A percentile compares a stretch with the other conserved stretches of the same genome.
phyloP scores from a whole-genome alignment of 495 filamentous ascomycete species.

The Melanomma pulvis-pyrius region DNA sequence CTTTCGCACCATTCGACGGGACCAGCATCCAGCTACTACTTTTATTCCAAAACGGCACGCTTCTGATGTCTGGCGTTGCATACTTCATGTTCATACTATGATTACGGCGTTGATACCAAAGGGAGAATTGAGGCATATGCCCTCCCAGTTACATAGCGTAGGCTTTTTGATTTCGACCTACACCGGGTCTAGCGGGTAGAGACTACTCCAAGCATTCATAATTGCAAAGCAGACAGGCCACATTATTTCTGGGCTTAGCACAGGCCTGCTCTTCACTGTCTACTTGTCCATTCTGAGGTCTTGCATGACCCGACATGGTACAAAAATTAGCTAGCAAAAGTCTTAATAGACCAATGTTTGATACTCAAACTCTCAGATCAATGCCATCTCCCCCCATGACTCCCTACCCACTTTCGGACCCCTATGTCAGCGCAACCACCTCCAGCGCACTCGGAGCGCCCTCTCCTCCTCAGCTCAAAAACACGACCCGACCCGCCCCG shows the following conservation, averaged over 20 bases:
- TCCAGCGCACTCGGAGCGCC: too few relatives aligned
- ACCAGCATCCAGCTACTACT: too few relatives aligned
- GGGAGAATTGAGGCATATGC: not conserved
- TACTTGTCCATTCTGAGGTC: too few relatives aligned
- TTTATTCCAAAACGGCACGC: not conserved
- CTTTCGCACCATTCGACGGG: too few relatives aligned
- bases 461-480: too few relatives aligned
- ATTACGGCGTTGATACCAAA: not conserved
- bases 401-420: not conserved
- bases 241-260: not conserved
- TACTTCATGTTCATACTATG: not conserved
- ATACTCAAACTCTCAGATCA: not conserved
- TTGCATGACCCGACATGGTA: too few relatives aligned
- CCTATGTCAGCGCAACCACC: too few relatives aligned
- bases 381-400: not conserved
- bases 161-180: not conserved
- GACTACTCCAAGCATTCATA: not conserved
- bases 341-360: not conserved
- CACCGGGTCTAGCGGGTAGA: not conserved
- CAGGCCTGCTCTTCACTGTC: not conserved
- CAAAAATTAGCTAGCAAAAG: not conserved
- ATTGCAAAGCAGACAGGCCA: not conserved
- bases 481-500: too few relatives aligned
- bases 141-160: not conserved
- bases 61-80: not conserved